Evolutionary conservation across 1,139 yeast genomes (phyloP).

Genomic region (Geotrichum aggregatum): DNA sequence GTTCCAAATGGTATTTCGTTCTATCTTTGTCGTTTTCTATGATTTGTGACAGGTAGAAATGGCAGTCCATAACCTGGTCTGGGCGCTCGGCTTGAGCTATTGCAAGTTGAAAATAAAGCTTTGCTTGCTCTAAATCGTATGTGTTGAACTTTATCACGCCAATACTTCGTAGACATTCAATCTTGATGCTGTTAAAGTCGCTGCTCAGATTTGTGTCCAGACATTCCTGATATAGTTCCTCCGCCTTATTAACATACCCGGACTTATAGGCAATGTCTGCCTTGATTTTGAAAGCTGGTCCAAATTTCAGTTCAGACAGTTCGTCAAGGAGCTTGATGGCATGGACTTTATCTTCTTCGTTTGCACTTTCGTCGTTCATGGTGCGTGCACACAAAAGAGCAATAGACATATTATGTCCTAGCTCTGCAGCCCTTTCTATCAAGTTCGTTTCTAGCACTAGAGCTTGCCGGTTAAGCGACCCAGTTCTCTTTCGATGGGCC

Average conservation of each 20-base stretch:
- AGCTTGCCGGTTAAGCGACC: constrained; percentile 45
- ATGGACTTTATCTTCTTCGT: constrained; percentile 53
- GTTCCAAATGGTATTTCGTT: constrained; percentile 66
- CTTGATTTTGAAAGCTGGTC: constrained; percentile 64
- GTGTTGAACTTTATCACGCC: constrained; percentile 61
- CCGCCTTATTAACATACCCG: constrained; percentile 48
- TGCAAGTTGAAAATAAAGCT: constrained; percentile 56
- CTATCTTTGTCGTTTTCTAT: constrained; percentile 37
- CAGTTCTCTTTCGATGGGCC: constrained; percentile 57
- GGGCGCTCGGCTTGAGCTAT: constrained; percentile 36
- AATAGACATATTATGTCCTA: constrained; percentile 78
- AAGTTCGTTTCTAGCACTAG: constrained; percentile 63
- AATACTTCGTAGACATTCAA: constrained; percentile 68
- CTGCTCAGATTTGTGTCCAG: constrained; percentile 34
- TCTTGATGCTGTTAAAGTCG: constrained; percentile 42
- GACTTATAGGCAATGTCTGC: constrained; percentile 64
- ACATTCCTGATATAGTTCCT: constrained; percentile 55
- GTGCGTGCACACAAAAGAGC: constrained; percentile 57
- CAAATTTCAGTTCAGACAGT: constrained; percentile 57
- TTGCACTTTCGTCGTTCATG: constrained; percentile 30
- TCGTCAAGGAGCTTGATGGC: constrained; percentile 61
- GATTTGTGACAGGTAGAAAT: constrained; percentile 72
- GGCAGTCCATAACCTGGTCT: constrained; percentile 57
- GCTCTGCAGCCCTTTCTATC: constrained; percentile 76
- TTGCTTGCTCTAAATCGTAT: constrained; percentile 52